Base-by-base conservation (phyloP, 345 rosid species). In the Microcos paniculata region DNA sequence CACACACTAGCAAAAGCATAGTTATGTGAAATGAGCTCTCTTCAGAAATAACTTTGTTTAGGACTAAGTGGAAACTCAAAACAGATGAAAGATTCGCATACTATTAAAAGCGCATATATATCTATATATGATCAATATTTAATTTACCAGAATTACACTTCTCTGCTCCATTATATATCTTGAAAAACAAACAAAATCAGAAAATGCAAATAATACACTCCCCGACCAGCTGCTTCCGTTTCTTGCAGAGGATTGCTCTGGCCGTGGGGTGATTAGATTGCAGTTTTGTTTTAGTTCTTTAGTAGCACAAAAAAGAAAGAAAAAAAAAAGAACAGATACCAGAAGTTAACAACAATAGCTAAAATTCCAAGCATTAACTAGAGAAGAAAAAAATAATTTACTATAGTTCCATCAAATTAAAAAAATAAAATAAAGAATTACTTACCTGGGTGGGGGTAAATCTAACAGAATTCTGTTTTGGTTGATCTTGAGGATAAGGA, bases 401-500 rank as follows among this genome's bases (percentile, higher is more conserved):
- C 8, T 11, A 42, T 33, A 45, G 28, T 52, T 40, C 56, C 51
- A 23, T 33, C 15, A 24, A 49, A 68, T 59, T 23, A 40, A 23
- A 70, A 67, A 35, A 35, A 35, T 7, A 35, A 35, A 3, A 35
- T 3, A 3, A 62, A 42, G 65, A 71, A 67, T 49, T 43, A 51
- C 63, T 28, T 72, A 96, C 99, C 98, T 96, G 99, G 48, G 97
- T 93, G 48, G 96, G 88, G 30, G 99, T 96, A 77, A 96, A 96
- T 86, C 88, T 90, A 74, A 93, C 99, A 24, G 95, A 87, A 52
- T 96, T 96, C 80, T 89, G 96, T 84, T 93, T 93, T 30, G 99
- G 99, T 85, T 93, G 97, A 87, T 96, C 99, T 84, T 93, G 99
- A 66, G 96, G 99, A 82, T 96, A 96, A 74, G 98, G 98, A 80